Evolutionary conservation across 2,329 filamentous ascomycete genomes (phyloP).

Genomic region (Fusarium sp.): DNA sequence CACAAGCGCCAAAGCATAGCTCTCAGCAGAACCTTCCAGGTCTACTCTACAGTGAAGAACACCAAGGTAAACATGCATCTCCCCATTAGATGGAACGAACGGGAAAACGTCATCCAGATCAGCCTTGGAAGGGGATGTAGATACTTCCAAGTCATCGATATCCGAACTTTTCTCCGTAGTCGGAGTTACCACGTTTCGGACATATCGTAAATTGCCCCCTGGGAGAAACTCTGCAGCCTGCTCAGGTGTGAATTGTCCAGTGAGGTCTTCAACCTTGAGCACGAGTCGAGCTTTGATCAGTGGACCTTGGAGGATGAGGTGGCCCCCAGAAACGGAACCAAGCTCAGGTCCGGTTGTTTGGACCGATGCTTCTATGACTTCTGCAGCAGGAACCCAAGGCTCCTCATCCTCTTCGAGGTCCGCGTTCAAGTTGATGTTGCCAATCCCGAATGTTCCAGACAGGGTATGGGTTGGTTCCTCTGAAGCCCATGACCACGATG

Average conservation of each 20-base stretch:
- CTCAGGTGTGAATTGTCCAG: conserved; percentile 16
- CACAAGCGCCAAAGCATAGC: conserved; percentile 18
- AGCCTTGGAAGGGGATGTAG: background rate
- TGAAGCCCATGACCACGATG: conserved; percentile 38
- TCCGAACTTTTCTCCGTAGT: background rate
- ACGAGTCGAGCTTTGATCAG: conserved; percentile 29
- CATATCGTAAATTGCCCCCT: conserved; percentile 25
- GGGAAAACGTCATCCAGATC: conserved; percentile 15
- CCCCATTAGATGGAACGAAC: background rate
- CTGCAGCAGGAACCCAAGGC: conserved; percentile 10
- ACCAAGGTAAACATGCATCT: conserved; percentile 19
- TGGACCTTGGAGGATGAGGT: conserved; percentile 24
- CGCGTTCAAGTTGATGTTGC: conserved; percentile 5
- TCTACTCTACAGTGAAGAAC: conserved; percentile 16
- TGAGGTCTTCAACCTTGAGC: conserved; percentile 20
- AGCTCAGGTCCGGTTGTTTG: conserved; percentile 17
- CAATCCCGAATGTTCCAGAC: conserved; percentile 11
- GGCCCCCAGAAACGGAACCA: conserved; percentile 14
- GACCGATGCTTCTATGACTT: conserved; percentile 19
- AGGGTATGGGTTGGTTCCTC: conserved; percentile 17
- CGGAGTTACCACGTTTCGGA: conserved; percentile 8
- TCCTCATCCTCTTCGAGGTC: conserved; percentile 8
- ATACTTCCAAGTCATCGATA: background rate
- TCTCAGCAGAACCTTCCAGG: background rate
- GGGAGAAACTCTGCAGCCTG: conserved; percentile 33